phyloP scores from a whole-genome alignment of 2,329 filamentous ascomycete species.

The Epichloe brachyelytri region DNA sequence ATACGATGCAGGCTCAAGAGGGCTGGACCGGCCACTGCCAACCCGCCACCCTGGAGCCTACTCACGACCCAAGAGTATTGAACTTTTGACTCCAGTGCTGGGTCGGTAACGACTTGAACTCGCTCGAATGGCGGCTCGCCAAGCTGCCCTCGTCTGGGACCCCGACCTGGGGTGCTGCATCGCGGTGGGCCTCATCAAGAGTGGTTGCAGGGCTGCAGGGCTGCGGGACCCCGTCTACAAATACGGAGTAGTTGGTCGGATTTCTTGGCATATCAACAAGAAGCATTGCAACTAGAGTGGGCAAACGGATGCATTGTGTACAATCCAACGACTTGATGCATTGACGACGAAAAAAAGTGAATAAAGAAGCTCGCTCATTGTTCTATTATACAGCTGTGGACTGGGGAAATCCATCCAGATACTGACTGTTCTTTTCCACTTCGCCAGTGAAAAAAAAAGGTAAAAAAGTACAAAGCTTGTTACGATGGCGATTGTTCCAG shows the following conservation, averaged over 20 bases:
- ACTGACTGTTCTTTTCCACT: neutral
- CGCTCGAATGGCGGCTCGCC: too few species aligned
- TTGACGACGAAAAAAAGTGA: neutral
- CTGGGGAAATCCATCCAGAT: neutral
- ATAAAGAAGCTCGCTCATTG: neutral
- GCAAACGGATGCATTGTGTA: neutral
- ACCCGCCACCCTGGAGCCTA: conserved; percentile 40
- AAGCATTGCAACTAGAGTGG: neutral
- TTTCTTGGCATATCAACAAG: neutral
- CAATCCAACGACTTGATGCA: neutral
- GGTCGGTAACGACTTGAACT: conserved; percentile 25
- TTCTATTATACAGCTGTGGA: neutral
- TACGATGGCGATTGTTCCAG: neutral
- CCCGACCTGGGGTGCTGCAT: neutral
- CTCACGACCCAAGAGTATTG: conserved; percentile 48
- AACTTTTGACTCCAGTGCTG: conserved; percentile 48
- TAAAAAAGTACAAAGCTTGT: neutral
- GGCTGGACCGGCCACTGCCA: conserved; percentile 43
- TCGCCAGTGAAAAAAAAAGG: neutral
- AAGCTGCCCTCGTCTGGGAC: neutral
- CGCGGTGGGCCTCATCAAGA: conserved; percentile 1
- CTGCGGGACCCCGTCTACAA: neutral
- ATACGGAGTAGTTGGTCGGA: neutral
- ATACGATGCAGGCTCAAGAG: conserved; percentile 19
- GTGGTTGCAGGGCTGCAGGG: conserved; percentile 7